Conservation (phyloP, 2,329 filamentous ascomycete species). For the Leptoxyphium fumago region DNA sequence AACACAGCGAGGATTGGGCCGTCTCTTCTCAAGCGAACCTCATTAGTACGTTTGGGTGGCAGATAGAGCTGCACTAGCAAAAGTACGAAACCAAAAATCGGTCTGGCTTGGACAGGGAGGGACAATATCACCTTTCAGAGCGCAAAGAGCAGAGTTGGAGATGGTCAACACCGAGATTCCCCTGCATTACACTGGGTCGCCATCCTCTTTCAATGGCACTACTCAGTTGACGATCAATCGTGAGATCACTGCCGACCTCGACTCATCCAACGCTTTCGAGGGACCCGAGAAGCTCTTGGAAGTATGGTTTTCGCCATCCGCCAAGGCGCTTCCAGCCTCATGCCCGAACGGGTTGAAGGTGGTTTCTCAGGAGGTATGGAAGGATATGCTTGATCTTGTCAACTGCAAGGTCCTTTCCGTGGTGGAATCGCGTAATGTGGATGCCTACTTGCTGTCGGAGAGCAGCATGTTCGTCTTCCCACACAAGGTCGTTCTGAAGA, state of each 20-base stretch:
- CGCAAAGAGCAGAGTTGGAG: slow-evolving; percentile 30
- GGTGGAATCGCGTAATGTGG: slow-evolving; percentile 81
- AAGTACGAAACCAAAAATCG: not conserved
- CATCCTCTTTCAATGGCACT: slow-evolving; percentile 60
- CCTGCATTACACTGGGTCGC: slow-evolving; percentile 60
- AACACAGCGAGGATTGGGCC: slow-evolving; percentile 56
- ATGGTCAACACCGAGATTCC: slow-evolving; percentile 79
- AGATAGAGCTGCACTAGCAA: slow-evolving; percentile 76
- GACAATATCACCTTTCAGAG: not conserved
- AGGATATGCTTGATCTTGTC: slow-evolving; percentile 92
- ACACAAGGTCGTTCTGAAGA: slow-evolving; percentile 99
- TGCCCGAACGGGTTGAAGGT: slow-evolving; percentile 70
- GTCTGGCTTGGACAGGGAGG: not conserved
- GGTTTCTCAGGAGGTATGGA: slow-evolving; percentile 75
- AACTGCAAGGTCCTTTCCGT: slow-evolving; percentile 97
- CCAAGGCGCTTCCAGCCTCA: slow-evolving; percentile 55
- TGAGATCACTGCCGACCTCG: slow-evolving; percentile 73
- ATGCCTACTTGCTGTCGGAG: slow-evolving; percentile 93
- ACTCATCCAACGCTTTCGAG: slow-evolving; percentile 94
- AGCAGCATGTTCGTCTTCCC: slow-evolving; percentile 99
- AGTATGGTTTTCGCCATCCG: slow-evolving; percentile 87
- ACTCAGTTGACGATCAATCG: slow-evolving; percentile 94
- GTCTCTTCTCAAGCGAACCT: slow-evolving; percentile 82
- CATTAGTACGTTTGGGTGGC: slow-evolving; percentile 91
- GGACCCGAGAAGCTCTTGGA: slow-evolving; percentile 96